Evolutionary conservation across 2,329 filamentous ascomycete species (phyloP), one percentile per base, ranked within the genome.

Genomic region (Hypoxylon sp.): DNA sequence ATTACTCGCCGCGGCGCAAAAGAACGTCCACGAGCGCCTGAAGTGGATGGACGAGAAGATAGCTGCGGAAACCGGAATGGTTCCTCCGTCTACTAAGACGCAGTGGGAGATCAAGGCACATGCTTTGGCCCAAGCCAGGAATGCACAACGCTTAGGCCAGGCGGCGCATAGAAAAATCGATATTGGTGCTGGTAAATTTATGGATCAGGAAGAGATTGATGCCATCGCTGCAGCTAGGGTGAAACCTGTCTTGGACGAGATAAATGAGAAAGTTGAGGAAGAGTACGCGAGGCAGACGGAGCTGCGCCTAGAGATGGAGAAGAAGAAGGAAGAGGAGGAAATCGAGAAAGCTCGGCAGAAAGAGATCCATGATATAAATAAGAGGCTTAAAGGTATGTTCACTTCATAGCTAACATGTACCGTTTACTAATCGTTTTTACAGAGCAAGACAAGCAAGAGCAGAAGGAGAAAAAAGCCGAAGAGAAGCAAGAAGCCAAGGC

Each of bases 201-300:
- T 97, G 82, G 87, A 93, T 36, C 88, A 91, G 71, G 83, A 87
- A 4, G 91, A 93, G 49, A 88, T 97, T 14, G 89, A 97, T 68
- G 88, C 87, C 4, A 91, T 97, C 70, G 94, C 94, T 2, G 85
- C 88, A 11, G 87, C 85, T 46, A 88, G 90, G 70, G 86, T 97
- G 14, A 92, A 95, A 76, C 94, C 94, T 3, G 88, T 96, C 0
- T 78, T 97, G 4, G 90, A 97, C 70, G 92, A 96, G 69, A 96
- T 97, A 66, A 89, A 90, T 55, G 89, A 92, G 53, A 92, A 89
- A 74, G 92, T 92, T 0, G 91, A 93, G 73, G 84, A 84, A 65
- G 89, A 93, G 75, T 84, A 87, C 38, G 91, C 90, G 50, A 85
- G 89, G 63, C 85, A 91, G 64, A 83, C 89, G 48, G 86, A 89